A percentile compares a stretch with the other conserved stretches of the same genome.
Conservation (phyloP, 805 yeast species). For the Debaryomyces castellii region DNA sequence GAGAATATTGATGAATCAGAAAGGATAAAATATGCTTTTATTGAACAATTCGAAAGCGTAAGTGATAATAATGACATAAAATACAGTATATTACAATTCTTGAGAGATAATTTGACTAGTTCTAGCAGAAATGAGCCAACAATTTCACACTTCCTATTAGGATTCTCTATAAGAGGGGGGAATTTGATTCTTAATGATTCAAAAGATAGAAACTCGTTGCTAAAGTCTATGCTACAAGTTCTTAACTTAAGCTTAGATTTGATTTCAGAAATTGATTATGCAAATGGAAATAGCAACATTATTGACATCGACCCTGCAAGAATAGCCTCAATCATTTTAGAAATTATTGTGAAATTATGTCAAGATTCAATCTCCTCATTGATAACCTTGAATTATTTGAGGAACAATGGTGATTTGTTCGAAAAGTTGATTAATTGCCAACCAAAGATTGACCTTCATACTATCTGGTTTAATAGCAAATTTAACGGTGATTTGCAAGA, state of each 20-base stretch:
- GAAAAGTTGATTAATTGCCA: constrained; percentile 50
- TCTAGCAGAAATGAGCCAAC: constrained; percentile 44
- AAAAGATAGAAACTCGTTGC: constrained; percentile 55
- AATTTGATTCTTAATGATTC: constrained; percentile 59
- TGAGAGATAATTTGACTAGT: constrained; percentile 47
- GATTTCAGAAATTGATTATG: constrained; percentile 37
- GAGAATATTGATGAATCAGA: constrained; percentile 78
- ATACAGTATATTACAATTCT: constrained; percentile 56
- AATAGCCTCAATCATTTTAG: constrained; percentile 57
- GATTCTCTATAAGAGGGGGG: constrained; percentile 53
- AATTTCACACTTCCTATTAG: constrained; percentile 74
- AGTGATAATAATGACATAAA: constrained; percentile 49
- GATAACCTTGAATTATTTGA: constrained; percentile 51
- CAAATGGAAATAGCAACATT: constrained; percentile 28
- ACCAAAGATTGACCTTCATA: constrained; percentile 52
- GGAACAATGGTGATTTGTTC: constrained; percentile 49
- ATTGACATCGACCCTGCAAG: constrained; percentile 57
- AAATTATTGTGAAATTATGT: constrained; percentile 62
- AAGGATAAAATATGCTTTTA: constrained; percentile 69
- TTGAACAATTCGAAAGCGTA: constrained; percentile 56
- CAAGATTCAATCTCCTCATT: constrained; percentile 54
- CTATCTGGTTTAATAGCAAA: constrained; percentile 52
- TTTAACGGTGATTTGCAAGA: constrained; percentile 44
- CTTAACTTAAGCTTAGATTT: constrained; percentile 47
- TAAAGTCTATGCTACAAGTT: constrained; percentile 52